Evolutionary conservation across 768 basidiomycete species (phyloP), one percentile per base, ranked within the genome.

Genomic region (Russula virescens): DNA sequence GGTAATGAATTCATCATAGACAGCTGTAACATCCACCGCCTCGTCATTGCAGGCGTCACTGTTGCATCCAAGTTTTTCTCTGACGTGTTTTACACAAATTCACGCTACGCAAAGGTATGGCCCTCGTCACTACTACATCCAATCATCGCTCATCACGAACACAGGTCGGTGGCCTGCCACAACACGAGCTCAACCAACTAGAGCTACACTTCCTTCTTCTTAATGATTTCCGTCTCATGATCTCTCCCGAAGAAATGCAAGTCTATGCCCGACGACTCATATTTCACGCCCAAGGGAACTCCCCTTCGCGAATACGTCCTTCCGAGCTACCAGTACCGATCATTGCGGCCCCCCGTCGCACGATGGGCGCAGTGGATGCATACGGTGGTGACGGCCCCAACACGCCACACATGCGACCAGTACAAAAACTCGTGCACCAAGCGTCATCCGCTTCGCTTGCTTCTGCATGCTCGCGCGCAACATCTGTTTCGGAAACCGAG

Each of bases 11-110:
- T 99, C 71, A 89, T 95, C 21, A 98, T 99, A 71, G 97, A 99
- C 75, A 91, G 89, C 50, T 98, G 87, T 76, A 99, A 99, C 71
- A 89, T 99, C 26, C 97, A 99, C 74, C 83, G 97, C 51, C 81
- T 99, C 47, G 91, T 98, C 69, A 98, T 99, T 65, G 94, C 97
- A 0, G 97, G 97, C 11, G 91, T 99, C 50, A 98, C 97, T 3
- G 96, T 99, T n/a, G 96, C 96, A 25, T 94, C 91, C 78, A 99
- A 99, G 75, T 99, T 98, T 73, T 98, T 98, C 72, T 91, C 88
- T 59, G 97, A 98, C 73, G 94, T 99, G 4, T 99, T 99, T 70
- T 98, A 99, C 75, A 98, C 97, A 18, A 99, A 99, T 70, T 97
- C 96, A 10, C 82, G 96, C 34, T 99, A 99, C 72, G 97, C 97